Conservation (phyloP, 2,329 filamentous ascomycete species). For the Endocalyx cinctus region DNA sequence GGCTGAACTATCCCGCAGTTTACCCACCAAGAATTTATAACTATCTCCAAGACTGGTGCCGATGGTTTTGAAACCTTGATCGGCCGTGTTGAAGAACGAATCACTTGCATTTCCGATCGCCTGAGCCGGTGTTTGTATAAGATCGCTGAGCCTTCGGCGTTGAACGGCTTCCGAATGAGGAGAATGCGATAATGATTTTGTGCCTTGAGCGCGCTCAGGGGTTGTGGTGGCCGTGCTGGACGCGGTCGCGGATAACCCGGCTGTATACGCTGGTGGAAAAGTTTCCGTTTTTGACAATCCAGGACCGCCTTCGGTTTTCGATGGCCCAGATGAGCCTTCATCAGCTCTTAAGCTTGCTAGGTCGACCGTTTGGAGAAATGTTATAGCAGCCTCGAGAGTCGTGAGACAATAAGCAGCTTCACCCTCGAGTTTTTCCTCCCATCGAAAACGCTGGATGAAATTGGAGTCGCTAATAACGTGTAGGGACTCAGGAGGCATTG, state of each 20-base stretch:
- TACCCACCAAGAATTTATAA: slow-evolving; percentile 88
- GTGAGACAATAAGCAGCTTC: slow-evolving; percentile 96
- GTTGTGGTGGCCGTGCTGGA: slow-evolving; percentile 27
- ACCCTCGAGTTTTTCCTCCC: slow-evolving; percentile 79
- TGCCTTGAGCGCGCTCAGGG: slow-evolving; percentile 24
- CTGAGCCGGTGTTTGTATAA: slow-evolving; percentile 80
- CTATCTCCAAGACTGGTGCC: slow-evolving; percentile 86
- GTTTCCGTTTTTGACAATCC: slow-evolving; percentile 48
- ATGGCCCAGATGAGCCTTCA: slow-evolving; percentile 65
- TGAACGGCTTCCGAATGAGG: slow-evolving; percentile 43
- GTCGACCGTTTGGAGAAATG: slow-evolving; percentile 92
- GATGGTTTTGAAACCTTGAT: slow-evolving; percentile 89
- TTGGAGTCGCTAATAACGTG: slow-evolving; percentile 91
- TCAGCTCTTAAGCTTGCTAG: slow-evolving; percentile 81
- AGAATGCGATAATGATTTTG: slow-evolving; percentile 35
- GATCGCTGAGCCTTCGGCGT: slow-evolving; percentile 71
- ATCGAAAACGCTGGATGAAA: slow-evolving; percentile 90
- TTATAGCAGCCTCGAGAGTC: slow-evolving; percentile 90
- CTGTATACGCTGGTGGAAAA: slow-evolving; percentile 52
- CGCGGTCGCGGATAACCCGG: slow-evolving; percentile 33
- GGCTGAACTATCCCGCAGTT: slow-evolving; percentile 68
- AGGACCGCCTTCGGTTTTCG: slow-evolving; percentile 48
- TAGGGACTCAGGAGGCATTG: slow-evolving; percentile 77
- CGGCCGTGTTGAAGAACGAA: slow-evolving; percentile 79
- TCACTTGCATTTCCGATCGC: slow-evolving; percentile 80